Conservation (phyloP, 768 basidiomycete genomes). For the Trametes meyenii region DNA sequence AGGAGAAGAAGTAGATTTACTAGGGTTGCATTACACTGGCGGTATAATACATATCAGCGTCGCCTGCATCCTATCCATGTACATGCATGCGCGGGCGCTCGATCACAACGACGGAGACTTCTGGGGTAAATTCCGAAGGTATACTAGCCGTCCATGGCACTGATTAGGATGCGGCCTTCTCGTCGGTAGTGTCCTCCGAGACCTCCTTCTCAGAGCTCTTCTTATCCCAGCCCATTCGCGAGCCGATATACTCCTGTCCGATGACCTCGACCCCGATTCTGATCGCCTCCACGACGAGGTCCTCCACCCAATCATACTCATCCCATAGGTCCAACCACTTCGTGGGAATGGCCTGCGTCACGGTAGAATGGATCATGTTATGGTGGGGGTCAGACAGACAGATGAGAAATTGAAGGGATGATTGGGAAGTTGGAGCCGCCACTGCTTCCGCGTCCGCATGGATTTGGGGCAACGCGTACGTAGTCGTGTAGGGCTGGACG, state of each 20-base stretch:
- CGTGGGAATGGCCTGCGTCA: conserved; percentile 83
- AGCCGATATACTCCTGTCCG: conserved; percentile 89
- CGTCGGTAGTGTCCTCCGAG: conserved; percentile 10
- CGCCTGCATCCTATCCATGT: neutral
- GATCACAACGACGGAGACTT: neutral
- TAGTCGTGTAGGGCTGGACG: conserved; percentile 81
- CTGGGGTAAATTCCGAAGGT: conserved; percentile 3
- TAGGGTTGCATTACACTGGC: neutral
- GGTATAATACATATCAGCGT: conserved; percentile 21
- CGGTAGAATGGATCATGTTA: conserved; percentile 70
- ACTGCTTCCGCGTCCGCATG: conserved; percentile 26
- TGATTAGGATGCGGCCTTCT: conserved; percentile 13
- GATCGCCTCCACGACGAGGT: conserved; percentile 85
- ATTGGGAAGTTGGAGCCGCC: conserved; percentile 26
- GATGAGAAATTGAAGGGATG: conserved; percentile 64
- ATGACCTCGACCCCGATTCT: conserved; percentile 85
- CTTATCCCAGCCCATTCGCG: conserved; percentile 80
- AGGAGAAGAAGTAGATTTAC: conserved; percentile 72
- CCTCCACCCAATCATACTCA: conserved; percentile 95
- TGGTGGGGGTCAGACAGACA: conserved; percentile 79
- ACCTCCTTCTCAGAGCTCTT: conserved; percentile 19
- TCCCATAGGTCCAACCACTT: conserved; percentile 92
- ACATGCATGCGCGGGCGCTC: neutral
- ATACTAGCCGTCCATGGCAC: conserved; percentile 12
- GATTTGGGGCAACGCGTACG: conserved; percentile 47